Evolutionary conservation across 1,284 basidiomycete genomes (phyloP), one percentile per base, ranked within the genome.

Genomic region (Ceratobasidium sp.): DNA sequence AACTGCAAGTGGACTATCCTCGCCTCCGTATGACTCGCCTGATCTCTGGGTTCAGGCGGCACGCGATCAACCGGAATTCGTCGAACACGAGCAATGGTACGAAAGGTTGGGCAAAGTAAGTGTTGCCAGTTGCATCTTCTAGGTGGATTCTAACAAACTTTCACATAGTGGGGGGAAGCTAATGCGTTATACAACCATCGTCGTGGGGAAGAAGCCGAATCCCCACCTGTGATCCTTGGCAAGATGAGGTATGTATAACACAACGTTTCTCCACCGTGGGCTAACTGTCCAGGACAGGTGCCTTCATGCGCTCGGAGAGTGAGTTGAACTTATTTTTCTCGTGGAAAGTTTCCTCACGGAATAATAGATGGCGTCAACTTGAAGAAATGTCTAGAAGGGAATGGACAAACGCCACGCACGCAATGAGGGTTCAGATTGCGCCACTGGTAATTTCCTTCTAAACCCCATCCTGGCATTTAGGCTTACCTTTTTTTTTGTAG

Each of bases 1-100:
- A 14, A 88, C 92, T 54, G 92, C 93, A 87, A 88, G 74, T 85
- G 41, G 86, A 74, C 83, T 89, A 19, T 89, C 80, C 84, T 85
- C 76, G 86, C 88, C 81, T 89, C 89, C 80, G 87, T 86, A 76
- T 87, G 86, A 80, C 81, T 89, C n/a, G 86, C 88, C 79, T 87
- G 88, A 76, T 82, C 14, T 34, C 2, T 56, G 8, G 22, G 6
- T 69, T 5, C 16, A 69, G 65, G 65, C 65, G 76, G 96, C 96
- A 29, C 89, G 92, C 69, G 92, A 94, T 78, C 89, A 92, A 78
- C 93, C 91, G 79, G 93, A 95, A 78, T 90, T 94, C 61, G 82
- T 46, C 84, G 92, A 94, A 81, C 94, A 95, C 78, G 95, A 97
- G 79, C 93, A 96, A 80, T 99, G 97, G 97, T 99, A 96, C 81